Base-by-base conservation (phyloP, 768 basidiomycete genomes). In the Mycena sanguinolenta region DNA sequence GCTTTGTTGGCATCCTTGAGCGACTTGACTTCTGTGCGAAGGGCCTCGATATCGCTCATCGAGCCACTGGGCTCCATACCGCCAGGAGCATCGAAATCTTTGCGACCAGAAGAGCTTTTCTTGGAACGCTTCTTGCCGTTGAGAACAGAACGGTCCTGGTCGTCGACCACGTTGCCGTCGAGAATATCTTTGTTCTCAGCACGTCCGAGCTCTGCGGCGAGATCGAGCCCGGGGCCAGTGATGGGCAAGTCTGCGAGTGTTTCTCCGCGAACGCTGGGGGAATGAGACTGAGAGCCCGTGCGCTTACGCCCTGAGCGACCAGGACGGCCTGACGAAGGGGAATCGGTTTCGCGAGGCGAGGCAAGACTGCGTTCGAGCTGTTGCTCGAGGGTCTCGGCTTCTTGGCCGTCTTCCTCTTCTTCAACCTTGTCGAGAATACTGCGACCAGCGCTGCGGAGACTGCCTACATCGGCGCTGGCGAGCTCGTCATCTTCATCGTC, bases 1-100 rank as follows among this genome's bases (percentile, higher is more conserved):
- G 97, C 97, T 79, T 97, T 97, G 85, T 98, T 98, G 52, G 95
- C 95, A 78, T 98, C 97, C 79, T 93, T 94, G 80, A 99, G 89
- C 34, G 91, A 91, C 80, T 97, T 97, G 78, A 98, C 92, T 80
- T 99, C 97, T 14, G 83, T 88, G 39, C 92, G 87, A 62, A 99
- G 81, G n/a, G 90, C 87, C 50, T 94, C 91, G 72, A 94, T 79
- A 74, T 95, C 93, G 63, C 83, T 90, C 57, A 82, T 70, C 53
- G 87, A 81, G 36, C 77, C 76, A 63, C 80, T 82, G 7, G 81
- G 77, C 60, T 89, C 89, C 58, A 86, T 75, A 28, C 83, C 85
- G 27, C 83, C 85, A 23, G 78, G 72, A 63, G 46, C 23, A 30
- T 76, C 78, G 49, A 82, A 79, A 36, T 80, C 76, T 69, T 84